Base-by-base conservation (phyloP, 2,329 filamentous ascomycete species). In the Diaporthe aspalathi region DNA sequence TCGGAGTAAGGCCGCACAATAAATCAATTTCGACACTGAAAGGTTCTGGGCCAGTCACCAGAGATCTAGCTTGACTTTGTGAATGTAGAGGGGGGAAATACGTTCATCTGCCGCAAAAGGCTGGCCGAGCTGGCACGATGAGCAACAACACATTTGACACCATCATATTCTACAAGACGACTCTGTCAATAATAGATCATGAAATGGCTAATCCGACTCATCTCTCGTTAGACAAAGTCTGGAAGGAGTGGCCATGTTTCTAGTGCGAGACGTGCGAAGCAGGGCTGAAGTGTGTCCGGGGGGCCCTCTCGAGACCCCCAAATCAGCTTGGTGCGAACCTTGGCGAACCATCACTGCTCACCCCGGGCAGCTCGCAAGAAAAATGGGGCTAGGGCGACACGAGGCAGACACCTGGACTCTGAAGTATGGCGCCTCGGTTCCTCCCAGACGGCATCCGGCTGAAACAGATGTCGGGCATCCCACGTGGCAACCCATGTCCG, bases 371-470 rank as follows among this genome's bases (percentile, higher is more conserved):
- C 60, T 65, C 45, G 22, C 22, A 24, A 65, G 60, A 29, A 43
- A 65, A 65, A 32, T n/a, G 6, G 7, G 29, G 45, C 45, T 27
- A 65, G 29, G 6, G 17, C 29, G 20, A 24, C 27, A 12, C n/a
- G 24, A 24, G 45, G n/a, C n/a, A 65, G n/a, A 49, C 47, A 24
- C 22, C n/a, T 38, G 45, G 43, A 65, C 43, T 49, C 38, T 35
- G 29, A 50, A n/a, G 9, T 50, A 35, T 65, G 45, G 60, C 43
- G 49, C 29, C 24, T 38, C 60, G 27, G 60, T 24, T 50, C 43
- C 60, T 65, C n/a, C 60, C 60, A 65, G 60, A 22, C 29, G 60
- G 45, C 60, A 65, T 65, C 45, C 60, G 60, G 45, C 43, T 50
- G 60, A 65, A 65, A 65, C 60, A 65, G 6, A 35, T n/a, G n/a